Base-by-base conservation (phyloP, 495 filamentous ascomycete genomes). In the Penicillium verhagenii region DNA sequence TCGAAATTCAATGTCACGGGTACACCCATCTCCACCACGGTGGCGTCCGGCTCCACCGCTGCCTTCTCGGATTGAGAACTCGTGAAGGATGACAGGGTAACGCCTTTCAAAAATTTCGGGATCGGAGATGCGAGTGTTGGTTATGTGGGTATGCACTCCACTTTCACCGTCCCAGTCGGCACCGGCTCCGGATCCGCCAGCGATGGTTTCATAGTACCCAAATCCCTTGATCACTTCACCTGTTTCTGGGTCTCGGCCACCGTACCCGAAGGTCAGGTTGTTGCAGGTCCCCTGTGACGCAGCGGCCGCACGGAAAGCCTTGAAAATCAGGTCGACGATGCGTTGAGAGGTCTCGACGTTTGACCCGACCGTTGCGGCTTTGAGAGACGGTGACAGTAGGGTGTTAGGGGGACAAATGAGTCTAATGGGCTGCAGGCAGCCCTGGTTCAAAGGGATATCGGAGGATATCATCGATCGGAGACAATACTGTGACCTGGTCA, bases 111-210 rank as follows among this genome's bases (percentile, higher is more conserved):
- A 91, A 18, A 93, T 82, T 64, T 97, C 93, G 0, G 88, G 78
- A 74, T 97, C 93, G 1, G 93, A 96, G 65, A 96, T 96, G 6
- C 93, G 84, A 3, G 93, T 97, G 68, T 97, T 97, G 13, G 93
- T 97, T 88, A 96, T 96, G 72, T 97, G 91, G 19, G 83, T 86
- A 68, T 97, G 93, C 39, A 96, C 92, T 28, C 91, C 92, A 53
- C 79, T 84, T 3, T 87, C 90, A 21, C 93, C 93, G 53, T 91
- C 80, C 91, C 91, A 96, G 23, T 77, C 78, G 0, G 85, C 79
- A 0, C 90, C 90, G 0, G 92, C 93, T 43, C 93, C 93, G 51
- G 81, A 86, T 2, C 93, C 93, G 25, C 93, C 93, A 7, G 90
- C 89, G 67, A 96, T 94, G 3, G 91, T 96, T 74, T 96, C 91